Evolutionary conservation across 2,329 filamentous ascomycete species (phyloP), one percentile per base, ranked within the genome.

Genomic region (Penicillium sp.): DNA sequence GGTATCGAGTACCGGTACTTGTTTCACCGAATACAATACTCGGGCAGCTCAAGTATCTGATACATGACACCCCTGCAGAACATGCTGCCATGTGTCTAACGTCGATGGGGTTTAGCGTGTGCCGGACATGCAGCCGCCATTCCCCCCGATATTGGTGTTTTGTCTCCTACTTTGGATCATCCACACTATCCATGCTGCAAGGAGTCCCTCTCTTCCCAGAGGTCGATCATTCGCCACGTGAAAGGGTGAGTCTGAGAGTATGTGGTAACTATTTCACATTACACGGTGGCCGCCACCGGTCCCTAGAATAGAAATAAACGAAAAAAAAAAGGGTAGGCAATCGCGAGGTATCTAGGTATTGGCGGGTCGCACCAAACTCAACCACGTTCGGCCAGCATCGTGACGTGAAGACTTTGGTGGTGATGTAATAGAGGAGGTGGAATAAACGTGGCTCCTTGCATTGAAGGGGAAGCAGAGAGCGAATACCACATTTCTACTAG

Each of bases 11-110:
- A 37, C 18, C 15, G 18, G 33, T 37, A 37, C 33, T 18, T 5
- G 10, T 20, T 12, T 7, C 8, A 37, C 15, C 33, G 7, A 23
- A 18, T 9, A 9, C 15, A 20, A 2, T 20, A 3, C 33, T 6
- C 8, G 33, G 15, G 3, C 8, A 10, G 33, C 15, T 23, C 1
- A 27, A 27, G 35, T 50, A 50, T 47, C 31, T 24, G 15, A 24
- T 28, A 47, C 42, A 40, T 31, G 32, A 29, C 31, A 32, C 38
- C 39, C 43, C 33, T 23, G 15, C 35, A 35, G 25, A 39, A 37
- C 52, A 8, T 27, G 6, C 25, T 44, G 56, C 56, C 56, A 58
- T 58, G 56, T 58, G 56, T 53, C 44, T 48, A 52, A 55, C 56
- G 40, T 53, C 44, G 44, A 46, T 42, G 27, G 32, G 48, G 42